phyloP scores from a whole-genome alignment of 768 basidiomycete genomes.

The Favolaschia claudopus region DNA sequence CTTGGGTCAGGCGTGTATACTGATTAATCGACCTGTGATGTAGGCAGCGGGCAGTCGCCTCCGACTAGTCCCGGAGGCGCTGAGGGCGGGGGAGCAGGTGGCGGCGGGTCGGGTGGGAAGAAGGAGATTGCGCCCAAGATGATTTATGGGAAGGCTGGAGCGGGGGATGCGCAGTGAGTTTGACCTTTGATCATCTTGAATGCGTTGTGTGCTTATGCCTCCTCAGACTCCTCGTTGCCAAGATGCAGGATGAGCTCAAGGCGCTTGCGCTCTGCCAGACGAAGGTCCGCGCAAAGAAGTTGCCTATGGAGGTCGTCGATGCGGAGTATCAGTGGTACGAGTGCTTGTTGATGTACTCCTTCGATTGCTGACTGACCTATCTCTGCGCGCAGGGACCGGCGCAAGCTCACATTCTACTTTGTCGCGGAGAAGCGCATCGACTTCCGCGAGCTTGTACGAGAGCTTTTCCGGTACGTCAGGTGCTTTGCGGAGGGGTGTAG shows the following conservation, averaged over 20 bases:
- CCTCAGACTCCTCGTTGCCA: slow-evolving; percentile 74
- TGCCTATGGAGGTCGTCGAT: slow-evolving; percentile 98
- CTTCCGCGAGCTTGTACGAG: slow-evolving; percentile 95
- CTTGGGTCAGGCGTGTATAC: too few species aligned
- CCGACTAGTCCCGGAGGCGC: slow-evolving; percentile 41
- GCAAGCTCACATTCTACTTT: slow-evolving; percentile 98
- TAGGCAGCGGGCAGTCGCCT: slow-evolving; percentile 37
- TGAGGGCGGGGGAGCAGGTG: slow-evolving; percentile 28
- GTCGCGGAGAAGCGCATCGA: slow-evolving; percentile 95
- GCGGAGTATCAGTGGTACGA: slow-evolving; percentile 97
- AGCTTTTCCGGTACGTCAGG: slow-evolving; percentile 82
- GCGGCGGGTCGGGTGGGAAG: slow-evolving; percentile 62
- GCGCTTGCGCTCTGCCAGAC: slow-evolving; percentile 90
- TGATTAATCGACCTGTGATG: too few species aligned
- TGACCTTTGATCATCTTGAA: slow-evolving; percentile 10
- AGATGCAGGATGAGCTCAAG: slow-evolving; percentile 91
- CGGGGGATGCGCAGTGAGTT: slow-evolving; percentile 78
- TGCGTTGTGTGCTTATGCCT: not conserved
- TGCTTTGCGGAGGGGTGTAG: not conserved
- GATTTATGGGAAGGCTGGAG: slow-evolving; percentile 89
- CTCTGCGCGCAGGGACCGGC: slow-evolving; percentile 77
- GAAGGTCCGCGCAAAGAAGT: slow-evolving; percentile 91
- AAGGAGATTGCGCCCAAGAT: slow-evolving; percentile 98
- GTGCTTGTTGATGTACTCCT: not conserved
- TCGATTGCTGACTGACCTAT: not conserved